Percentiles rank a stretch among this genome's conserved stretches.
phyloP scores from a whole-genome alignment of 768 basidiomycete species.

The Lepiota subincarnata region DNA sequence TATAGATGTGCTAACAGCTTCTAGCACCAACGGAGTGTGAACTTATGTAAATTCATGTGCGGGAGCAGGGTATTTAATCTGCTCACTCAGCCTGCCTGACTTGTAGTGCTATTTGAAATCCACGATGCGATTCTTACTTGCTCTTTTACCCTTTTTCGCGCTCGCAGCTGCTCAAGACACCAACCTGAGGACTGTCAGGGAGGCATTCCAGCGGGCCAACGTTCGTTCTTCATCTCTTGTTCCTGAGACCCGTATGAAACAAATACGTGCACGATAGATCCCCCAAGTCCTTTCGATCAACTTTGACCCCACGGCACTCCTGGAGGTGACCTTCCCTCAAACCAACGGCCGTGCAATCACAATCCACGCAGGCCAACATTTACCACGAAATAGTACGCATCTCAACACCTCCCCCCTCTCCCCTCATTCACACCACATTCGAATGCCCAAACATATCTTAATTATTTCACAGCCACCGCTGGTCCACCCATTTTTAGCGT shows the following conservation, averaged over 20 bases:
- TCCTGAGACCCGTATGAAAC: too few relatives aligned
- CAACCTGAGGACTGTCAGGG: slow-evolving; percentile 23
- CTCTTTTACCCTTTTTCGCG: slow-evolving; percentile 2
- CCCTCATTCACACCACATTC: too few relatives aligned
- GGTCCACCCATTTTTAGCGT: slow-evolving; percentile 33
- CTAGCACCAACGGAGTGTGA: too few relatives aligned
- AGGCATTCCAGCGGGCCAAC: slow-evolving; percentile 25
- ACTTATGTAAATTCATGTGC: neutral
- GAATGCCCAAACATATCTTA: neutral
- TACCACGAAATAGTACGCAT: slow-evolving; percentile 30
- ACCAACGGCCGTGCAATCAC: slow-evolving; percentile 23
- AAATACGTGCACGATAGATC: too few relatives aligned
- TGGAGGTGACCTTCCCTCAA: slow-evolving; percentile 34
- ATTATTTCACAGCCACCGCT: slow-evolving; percentile 28
- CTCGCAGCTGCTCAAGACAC: slow-evolving; percentile 25
- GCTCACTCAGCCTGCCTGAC: too few relatives aligned
- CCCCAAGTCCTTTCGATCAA: slow-evolving; percentile 25
- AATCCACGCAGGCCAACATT: slow-evolving; percentile 30
- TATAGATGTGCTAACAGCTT: neutral
- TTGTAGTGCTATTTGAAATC: neutral
- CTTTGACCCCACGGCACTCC: slow-evolving; percentile 31
- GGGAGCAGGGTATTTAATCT: neutral
- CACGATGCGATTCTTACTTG: slow-evolving; percentile 8
- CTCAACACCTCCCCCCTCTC: too few relatives aligned
- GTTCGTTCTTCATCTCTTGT: slow-evolving; percentile 17